Evolutionary conservation across 2,329 filamentous ascomycete species (phyloP).

Genomic region (Trematosphaeria pertusa): DNA sequence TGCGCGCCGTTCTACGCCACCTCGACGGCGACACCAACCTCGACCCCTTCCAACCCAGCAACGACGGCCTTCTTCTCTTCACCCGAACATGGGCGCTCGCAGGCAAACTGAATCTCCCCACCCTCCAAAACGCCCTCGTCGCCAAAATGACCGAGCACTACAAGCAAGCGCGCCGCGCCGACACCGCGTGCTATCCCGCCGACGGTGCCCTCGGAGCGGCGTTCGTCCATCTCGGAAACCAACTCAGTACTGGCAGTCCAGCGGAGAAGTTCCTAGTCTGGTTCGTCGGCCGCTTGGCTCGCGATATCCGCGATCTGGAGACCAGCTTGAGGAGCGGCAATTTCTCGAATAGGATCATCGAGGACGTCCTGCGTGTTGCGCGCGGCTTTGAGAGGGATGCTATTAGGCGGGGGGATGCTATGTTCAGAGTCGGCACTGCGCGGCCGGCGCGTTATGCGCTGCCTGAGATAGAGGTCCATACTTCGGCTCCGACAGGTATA

Average conservation of each 20-base stretch:
- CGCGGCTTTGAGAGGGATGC: background rate
- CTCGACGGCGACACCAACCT: too few relatives aligned
- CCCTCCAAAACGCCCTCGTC: conserved; percentile 10
- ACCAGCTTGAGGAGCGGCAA: background rate
- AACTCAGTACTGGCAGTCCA: conserved; percentile 2
- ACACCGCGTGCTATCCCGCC: background rate
- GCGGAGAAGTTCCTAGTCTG: conserved; percentile 18
- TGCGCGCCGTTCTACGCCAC: background rate
- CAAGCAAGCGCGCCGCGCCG: background rate
- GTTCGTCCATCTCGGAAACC: background rate
- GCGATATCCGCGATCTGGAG: background rate
- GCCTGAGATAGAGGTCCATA: too few relatives aligned
- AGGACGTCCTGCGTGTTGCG: background rate
- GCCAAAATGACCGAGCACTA: conserved; percentile 5
- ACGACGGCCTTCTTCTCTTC: too few relatives aligned
- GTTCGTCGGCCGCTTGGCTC: conserved; percentile 7
- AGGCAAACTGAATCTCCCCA: conserved; percentile 7
- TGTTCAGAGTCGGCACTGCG: too few relatives aligned
- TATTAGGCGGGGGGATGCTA: too few relatives aligned
- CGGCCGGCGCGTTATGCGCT: too few relatives aligned
- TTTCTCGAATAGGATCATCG: background rate
- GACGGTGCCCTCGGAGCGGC: background rate
- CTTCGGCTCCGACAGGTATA: too few relatives aligned
- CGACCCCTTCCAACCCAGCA: too few relatives aligned
- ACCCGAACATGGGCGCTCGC: conserved; percentile 16